phyloP scores from a whole-genome alignment of 495 filamentous ascomycete genomes.

The Letharia columbiana region DNA sequence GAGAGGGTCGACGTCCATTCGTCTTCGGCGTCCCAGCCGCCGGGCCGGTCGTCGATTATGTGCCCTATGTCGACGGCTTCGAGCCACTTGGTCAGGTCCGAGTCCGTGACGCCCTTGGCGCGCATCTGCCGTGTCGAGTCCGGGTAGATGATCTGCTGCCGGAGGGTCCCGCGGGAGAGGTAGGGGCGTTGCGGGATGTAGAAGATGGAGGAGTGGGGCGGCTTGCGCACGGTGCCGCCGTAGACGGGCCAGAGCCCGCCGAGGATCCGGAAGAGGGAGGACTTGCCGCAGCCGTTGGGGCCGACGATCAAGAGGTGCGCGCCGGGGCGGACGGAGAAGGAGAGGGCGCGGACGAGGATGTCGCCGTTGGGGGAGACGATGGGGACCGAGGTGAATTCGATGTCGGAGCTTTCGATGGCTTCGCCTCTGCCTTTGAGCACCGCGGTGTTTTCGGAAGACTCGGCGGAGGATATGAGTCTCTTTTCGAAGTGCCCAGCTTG shows the following conservation, averaged over 20 bases:
- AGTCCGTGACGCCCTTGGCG: slow-evolving; percentile 72
- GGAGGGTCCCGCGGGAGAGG: slow-evolving; percentile 74
- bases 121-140: slow-evolving; percentile 83
- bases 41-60: slow-evolving; percentile 64
- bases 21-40: slow-evolving; percentile 87
- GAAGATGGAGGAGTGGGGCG: slow-evolving; percentile 83
- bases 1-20: slow-evolving; percentile 93
- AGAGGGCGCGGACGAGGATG: slow-evolving; percentile 71
- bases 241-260: slow-evolving; percentile 99
- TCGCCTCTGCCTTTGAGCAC: slow-evolving; percentile 71
- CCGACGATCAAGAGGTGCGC: slow-evolving; percentile 93
- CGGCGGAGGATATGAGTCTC: slow-evolving; percentile 83
- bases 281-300: slow-evolving; percentile 96
- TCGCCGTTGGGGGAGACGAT: slow-evolving; percentile 97
- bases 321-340: slow-evolving; percentile 75
- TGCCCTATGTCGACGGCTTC: slow-evolving; percentile 70
- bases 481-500: slow-evolving; percentile 84
- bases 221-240: slow-evolving; percentile 84
- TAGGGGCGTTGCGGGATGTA: slow-evolving; percentile 98
- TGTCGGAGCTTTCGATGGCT: slow-evolving; percentile 68
- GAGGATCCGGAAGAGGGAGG: slow-evolving; percentile 87
- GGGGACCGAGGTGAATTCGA: slow-evolving; percentile 86
- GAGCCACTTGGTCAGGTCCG: slow-evolving; percentile 68
- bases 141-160: slow-evolving; percentile 95
- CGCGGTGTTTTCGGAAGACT: slow-evolving; percentile 64